A percentile compares a stretch with the other conserved stretches of the same genome.
Evolutionary conservation across 352 stramenopile genomes (phyloP).

Genomic region (Phytophthora sp.): DNA sequence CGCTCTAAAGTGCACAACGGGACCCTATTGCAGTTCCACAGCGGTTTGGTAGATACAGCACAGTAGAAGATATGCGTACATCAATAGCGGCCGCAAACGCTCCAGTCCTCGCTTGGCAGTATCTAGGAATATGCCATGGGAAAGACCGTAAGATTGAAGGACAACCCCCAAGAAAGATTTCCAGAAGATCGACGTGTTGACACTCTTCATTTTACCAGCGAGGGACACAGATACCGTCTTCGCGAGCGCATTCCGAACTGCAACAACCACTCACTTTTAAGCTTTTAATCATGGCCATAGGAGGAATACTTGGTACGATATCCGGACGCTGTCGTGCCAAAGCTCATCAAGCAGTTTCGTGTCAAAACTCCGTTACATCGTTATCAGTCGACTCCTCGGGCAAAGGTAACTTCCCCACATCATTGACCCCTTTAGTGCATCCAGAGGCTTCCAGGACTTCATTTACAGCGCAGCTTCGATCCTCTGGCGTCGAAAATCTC

Average conservation of each 20-base stretch:
- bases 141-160: constrained; percentile 45
- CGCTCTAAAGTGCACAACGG: constrained; percentile 25
- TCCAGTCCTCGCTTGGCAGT: no score
- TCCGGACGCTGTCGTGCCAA: constrained; percentile 64
- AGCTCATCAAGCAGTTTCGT: constrained; percentile 72
- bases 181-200: constrained; percentile 40
- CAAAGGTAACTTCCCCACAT: constrained; percentile 18
- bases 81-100: background rate
- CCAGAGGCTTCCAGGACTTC: constrained; percentile 27
- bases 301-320: constrained; percentile 80
- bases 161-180: constrained; percentile 20
- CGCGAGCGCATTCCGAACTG: background rate
- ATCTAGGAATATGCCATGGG: constrained; percentile 74
- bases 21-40: constrained; percentile 45
- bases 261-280: background rate
- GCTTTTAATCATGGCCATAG: constrained; percentile 14
- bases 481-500: constrained; percentile 5
- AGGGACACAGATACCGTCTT: constrained; percentile 28
- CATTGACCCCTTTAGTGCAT: background rate
- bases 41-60: constrained; percentile 76
- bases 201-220: constrained; percentile 47
- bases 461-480: constrained; percentile 36
- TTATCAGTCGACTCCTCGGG: constrained; percentile 4
- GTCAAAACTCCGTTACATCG: background rate
- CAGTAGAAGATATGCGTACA: constrained; percentile 48